Conservation (phyloP, 345 rosid genomes). For the Hibiscus mutabilis region DNA sequence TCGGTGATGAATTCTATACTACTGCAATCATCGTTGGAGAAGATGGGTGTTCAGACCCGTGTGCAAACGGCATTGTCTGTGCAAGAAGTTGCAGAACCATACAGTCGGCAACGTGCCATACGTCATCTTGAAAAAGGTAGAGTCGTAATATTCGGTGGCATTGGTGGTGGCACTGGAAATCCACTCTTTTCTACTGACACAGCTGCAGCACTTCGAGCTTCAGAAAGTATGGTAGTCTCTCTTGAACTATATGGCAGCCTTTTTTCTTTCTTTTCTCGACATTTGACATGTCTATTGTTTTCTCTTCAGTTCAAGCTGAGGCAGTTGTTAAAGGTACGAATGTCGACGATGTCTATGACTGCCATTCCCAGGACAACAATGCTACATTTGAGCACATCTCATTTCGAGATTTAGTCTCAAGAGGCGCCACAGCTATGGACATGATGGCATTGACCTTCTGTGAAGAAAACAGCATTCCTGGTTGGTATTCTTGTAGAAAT, state of each 20-base stretch:
- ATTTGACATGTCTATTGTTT: not conserved
- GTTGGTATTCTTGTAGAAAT: constrained; percentile 22
- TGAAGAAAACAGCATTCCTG: constrained; percentile 86
- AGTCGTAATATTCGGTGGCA: constrained; percentile 90
- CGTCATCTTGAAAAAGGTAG: constrained; percentile 89
- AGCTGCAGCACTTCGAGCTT: constrained; percentile 83
- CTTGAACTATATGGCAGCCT: not conserved
- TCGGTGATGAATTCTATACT: constrained; percentile 83
- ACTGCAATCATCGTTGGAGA: constrained; percentile 83
- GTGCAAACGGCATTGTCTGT: constrained; percentile 68
- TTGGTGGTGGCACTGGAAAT: constrained; percentile 79
- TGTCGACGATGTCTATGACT: constrained; percentile 60
- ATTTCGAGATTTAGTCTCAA: constrained; percentile 58
- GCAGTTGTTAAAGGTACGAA: constrained; percentile 82
- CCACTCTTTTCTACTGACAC: constrained; percentile 90
- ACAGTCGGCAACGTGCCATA: constrained; percentile 65
- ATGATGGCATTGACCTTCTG: constrained; percentile 74
- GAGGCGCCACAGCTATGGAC: constrained; percentile 70
- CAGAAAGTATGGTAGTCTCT: constrained; percentile 48
- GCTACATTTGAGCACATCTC: constrained; percentile 58
- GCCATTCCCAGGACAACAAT: constrained; percentile 50
- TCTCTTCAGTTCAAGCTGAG: constrained; percentile 64
- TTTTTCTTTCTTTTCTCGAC: not conserved
- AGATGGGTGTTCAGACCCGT: constrained; percentile 64
- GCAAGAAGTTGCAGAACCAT: constrained; percentile 79